Conservation (phyloP, 345 rosid genomes). For the Trapa incisa region DNA sequence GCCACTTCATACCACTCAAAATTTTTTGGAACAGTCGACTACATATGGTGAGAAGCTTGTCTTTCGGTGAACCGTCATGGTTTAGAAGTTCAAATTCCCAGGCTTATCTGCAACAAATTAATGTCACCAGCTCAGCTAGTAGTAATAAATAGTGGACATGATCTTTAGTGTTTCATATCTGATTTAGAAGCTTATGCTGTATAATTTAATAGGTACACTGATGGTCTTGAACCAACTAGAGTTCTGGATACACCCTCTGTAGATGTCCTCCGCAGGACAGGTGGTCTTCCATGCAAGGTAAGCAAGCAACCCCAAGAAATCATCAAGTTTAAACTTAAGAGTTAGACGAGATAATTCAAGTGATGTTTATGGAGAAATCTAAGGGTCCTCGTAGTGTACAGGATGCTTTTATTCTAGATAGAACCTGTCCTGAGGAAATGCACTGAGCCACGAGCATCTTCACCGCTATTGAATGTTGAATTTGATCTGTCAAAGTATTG, state of each 20-base stretch:
- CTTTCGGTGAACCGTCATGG: neutral
- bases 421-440: neutral
- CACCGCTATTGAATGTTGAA: neutral
- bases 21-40: constrained; percentile 85
- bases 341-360: neutral
- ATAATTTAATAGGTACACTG: constrained; percentile 40
- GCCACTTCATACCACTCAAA: constrained; percentile 77
- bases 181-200: neutral
- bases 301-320: constrained; percentile 1
- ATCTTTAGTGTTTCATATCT: neutral
- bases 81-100: neutral
- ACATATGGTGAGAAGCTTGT: constrained; percentile 47
- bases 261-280: constrained; percentile 41
- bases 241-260: constrained; percentile 70
- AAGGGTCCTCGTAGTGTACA: neutral
- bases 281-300: constrained; percentile 73
- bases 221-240: constrained; percentile 40
- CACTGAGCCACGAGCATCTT: neutral
- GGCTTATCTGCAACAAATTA: no score
- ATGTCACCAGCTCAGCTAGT: neutral
- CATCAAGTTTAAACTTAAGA: neutral
- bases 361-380: neutral
- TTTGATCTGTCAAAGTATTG: neutral
- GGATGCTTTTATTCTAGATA: neutral
- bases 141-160: neutral